Base-by-base conservation (phyloP, 768 basidiomycete genomes). In the Clitopilus hobsonii region DNA sequence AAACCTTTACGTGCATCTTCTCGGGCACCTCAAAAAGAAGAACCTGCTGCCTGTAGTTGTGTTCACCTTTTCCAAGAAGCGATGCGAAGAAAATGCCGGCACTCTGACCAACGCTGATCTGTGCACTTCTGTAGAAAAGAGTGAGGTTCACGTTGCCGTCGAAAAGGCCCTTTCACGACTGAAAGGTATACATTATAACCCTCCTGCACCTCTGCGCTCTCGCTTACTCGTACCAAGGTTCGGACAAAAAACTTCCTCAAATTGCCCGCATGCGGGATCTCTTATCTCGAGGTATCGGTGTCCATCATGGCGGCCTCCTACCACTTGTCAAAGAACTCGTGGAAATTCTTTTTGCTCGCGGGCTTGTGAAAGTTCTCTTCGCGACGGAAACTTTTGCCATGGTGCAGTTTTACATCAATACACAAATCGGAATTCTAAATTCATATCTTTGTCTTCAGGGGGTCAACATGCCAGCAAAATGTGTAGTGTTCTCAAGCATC, bases 341-440 rank as follows among this genome's bases (percentile, higher is more conserved):
- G 6, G 97, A 99, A 69, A 89, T 98, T 38, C 77, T 99, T 16
- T 99, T 99, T 68, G 91, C 94, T 7, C 84, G 94, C 41, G 97
- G 97, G 16, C 74, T 98, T 50, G 95, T 99, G 57, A 98, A 98
- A 70, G 84, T 97, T 20, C 74, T 99, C 6, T 99, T 99, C 67
- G 97, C 97, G 1, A 99, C 97, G 4, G 97, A 99, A 72, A 99
- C 97, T 0, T 99, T 99, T 68, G 96, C 96, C 0, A 98, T 99
- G 96, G 95, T 94, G 54, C 55, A 76, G 64, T n/a, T 52, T 45
- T 18, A 47, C 36, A 22, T 53, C n/a, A 22, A 25, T n/a, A 24
- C 6, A 8, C 16, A 18, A 20, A 38, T 53, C 53, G 30, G 8
- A 24, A 25, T 27, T 28, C 28, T 18, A 41, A 26, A 16, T n/a